A percentile compares a stretch with the other conserved stretches of the same genome.
These are phyloP conservation scores for Jasminum sambac DNA, from an alignment of 257 asterid genomes.

Conservation along the genomic window DNA sequence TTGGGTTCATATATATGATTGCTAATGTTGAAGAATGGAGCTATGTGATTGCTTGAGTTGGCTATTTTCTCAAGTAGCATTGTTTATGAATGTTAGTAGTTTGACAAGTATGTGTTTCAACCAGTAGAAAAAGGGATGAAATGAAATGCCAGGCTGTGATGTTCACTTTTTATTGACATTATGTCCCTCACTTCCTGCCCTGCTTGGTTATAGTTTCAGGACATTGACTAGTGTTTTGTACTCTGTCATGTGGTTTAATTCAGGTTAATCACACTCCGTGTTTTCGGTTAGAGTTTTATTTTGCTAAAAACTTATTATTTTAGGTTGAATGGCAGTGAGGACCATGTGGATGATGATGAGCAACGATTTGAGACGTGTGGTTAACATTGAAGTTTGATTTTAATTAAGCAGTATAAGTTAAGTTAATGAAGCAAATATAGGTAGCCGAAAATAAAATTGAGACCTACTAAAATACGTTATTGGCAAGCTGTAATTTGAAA, in stretches of 20 bases:
- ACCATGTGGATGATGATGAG: too few relatives aligned
- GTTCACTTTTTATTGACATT: conserved; percentile 23
- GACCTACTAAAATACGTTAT: background rate
- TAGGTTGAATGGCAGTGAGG: too few relatives aligned
- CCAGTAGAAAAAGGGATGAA: conserved; percentile 6
- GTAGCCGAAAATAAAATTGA: background rate
- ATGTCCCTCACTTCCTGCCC: background rate
- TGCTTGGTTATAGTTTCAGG: conserved; percentile 16
- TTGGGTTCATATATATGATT: conserved; percentile 13
- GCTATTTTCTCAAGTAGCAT: background rate
- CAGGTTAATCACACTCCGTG: background rate
- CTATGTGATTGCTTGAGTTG: too few relatives aligned
- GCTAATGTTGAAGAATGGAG: background rate
- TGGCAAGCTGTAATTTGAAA: background rate
- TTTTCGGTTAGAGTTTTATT: too few relatives aligned
- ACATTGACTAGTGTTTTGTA: background rate
- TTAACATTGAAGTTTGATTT: too few relatives aligned
- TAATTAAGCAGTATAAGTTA: too few relatives aligned
- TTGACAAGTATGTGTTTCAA: conserved; percentile 10
- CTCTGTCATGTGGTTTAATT: background rate
- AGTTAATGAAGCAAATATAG: too few relatives aligned
- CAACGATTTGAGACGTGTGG: too few relatives aligned
- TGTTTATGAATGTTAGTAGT: background rate
- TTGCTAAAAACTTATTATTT: too few relatives aligned
- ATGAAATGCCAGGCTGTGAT: conserved; percentile 30